A percentile compares a stretch with the other conserved stretches of the same genome.
These are phyloP conservation scores for Globisporangium rhizosaccharum DNA, from an alignment of 352 stramenopile species.

Conservation along the genomic window DNA sequence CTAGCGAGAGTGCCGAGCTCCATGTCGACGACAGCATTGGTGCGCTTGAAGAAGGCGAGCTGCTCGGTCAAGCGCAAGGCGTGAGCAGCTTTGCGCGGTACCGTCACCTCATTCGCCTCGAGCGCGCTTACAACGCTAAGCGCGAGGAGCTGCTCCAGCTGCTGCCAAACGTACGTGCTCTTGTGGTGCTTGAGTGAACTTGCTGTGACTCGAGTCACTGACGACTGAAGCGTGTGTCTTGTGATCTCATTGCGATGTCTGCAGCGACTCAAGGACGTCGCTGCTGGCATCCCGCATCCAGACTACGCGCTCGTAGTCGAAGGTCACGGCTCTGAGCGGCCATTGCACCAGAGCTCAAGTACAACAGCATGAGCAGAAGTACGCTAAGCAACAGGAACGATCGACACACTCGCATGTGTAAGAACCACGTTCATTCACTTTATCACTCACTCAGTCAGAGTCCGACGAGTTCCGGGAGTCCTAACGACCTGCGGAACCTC, in stretches of 20 bases:
- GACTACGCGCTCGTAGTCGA: conserved; percentile 47
- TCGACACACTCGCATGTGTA: background rate
- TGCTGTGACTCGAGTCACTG: background rate
- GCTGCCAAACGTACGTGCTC: conserved; percentile 41
- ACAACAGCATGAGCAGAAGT: background rate
- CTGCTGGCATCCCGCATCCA: conserved; percentile 28
- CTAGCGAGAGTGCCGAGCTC: background rate
- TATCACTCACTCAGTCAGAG: background rate
- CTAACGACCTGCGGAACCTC: no score
- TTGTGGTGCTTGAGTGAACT: background rate
- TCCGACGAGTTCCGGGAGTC: no score
- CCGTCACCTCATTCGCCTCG: conserved; percentile 48
- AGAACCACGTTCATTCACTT: background rate
- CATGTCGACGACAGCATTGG: conserved; percentile 5
- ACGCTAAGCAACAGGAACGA: background rate
- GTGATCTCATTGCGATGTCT: background rate
- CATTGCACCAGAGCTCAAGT: conserved; percentile 22
- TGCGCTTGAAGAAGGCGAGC: conserved; percentile 33
- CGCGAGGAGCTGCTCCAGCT: conserved; percentile 40
- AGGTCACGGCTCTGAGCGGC: conserved; percentile 38
- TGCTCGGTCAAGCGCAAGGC: conserved; percentile 25
- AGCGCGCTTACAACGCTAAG: conserved; percentile 47
- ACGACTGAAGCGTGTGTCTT: background rate
- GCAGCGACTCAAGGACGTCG: conserved; percentile 32
- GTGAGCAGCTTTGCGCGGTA: conserved; percentile 50